Evolutionary conservation across 192 early-diverging fungal species (phyloP).

Genomic region (Pilaira anomala): DNA sequence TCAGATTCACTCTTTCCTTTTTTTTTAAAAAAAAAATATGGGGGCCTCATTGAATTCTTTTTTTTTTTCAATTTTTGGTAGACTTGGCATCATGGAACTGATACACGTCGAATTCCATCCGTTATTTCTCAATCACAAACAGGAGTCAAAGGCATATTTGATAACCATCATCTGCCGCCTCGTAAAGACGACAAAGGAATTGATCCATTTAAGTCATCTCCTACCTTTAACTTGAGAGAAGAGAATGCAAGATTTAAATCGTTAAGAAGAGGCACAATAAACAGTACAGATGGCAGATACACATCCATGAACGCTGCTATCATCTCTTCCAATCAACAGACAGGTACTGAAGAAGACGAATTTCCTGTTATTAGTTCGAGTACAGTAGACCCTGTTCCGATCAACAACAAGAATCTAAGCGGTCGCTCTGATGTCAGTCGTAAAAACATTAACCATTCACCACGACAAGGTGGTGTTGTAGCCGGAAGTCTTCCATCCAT

Average conservation of each 20-base stretch:
- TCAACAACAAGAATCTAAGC: constrained; percentile 29
- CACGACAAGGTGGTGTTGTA: constrained; percentile 9
- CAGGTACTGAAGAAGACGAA: constrained; percentile 45
- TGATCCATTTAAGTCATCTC: constrained; percentile 27
- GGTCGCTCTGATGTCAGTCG: constrained; percentile 8
- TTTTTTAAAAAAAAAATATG: neutral
- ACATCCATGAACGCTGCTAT: neutral
- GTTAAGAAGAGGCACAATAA: constrained; percentile 14
- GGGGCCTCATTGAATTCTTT: too few species aligned
- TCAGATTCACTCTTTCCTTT: neutral
- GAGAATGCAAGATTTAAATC: constrained; percentile 15
- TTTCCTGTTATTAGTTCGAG: constrained; percentile 42
- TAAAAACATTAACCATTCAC: constrained; percentile 17
- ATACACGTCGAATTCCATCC: constrained; percentile 13
- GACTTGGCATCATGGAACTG: constrained; percentile 26
- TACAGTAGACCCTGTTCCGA: constrained; percentile 51
- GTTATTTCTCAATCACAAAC: constrained; percentile 25
- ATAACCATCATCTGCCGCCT: neutral
- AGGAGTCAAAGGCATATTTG: constrained; percentile 22
- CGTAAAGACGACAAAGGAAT: constrained; percentile 22
- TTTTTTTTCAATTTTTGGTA: neutral
- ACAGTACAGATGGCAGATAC: constrained; percentile 11
- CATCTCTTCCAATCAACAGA: neutral
- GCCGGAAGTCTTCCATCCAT: constrained; percentile 29
- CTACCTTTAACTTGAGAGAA: constrained; percentile 15